Conservation (phyloP, 208 protist genomes). For the Strigomonas culicis region DNA sequence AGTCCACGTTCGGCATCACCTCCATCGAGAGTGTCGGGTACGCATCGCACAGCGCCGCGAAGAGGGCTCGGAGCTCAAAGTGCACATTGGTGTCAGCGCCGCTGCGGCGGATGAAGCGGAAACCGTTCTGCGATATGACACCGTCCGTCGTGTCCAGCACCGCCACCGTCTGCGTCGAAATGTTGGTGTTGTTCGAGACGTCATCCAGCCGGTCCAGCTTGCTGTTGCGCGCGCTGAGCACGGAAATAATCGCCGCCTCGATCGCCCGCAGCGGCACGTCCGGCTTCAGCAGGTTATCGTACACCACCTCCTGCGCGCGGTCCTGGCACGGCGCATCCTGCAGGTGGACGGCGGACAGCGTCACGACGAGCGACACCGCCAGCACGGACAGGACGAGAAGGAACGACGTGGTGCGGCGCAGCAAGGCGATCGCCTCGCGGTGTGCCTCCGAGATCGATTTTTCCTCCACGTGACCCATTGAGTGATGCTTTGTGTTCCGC, state of each 20-base stretch:
- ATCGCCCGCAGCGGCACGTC: constrained; percentile 24
- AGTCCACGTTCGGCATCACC: constrained; percentile 79
- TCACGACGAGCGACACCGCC: constrained; percentile 47
- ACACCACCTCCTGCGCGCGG: constrained; percentile 45
- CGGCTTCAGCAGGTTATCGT: constrained; percentile 27
- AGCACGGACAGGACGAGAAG: constrained; percentile 67
- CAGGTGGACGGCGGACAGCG: constrained; percentile 56
- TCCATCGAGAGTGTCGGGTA: constrained; percentile 65
- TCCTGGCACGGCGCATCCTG: constrained; percentile 62
- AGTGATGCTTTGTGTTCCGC: constrained; percentile 11
- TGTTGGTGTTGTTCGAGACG: constrained; percentile 16
- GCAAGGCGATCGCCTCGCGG: constrained; percentile 38
- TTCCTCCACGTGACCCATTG: constrained; percentile 1
- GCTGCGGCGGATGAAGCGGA: constrained; percentile 45
- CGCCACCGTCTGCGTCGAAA: constrained; percentile 29
- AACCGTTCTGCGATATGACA: constrained; percentile 39
- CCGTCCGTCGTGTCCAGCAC: constrained; percentile 49
- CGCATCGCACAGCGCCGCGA: constrained; percentile 46
- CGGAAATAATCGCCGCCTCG: constrained; percentile 4
- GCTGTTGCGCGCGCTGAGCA: constrained; percentile 9
- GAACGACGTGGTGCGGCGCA: constrained; percentile 64
- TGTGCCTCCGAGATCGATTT: constrained; percentile 13
- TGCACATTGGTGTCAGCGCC: constrained; percentile 22
- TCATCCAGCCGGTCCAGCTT: constrained; percentile 18
- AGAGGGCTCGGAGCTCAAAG: constrained; percentile 62